Percentiles rank a stretch among this genome's conserved stretches.
Evolutionary conservation across 352 stramenopile genomes (phyloP).

Genomic region (Globisporangium cylindrosporum): DNA sequence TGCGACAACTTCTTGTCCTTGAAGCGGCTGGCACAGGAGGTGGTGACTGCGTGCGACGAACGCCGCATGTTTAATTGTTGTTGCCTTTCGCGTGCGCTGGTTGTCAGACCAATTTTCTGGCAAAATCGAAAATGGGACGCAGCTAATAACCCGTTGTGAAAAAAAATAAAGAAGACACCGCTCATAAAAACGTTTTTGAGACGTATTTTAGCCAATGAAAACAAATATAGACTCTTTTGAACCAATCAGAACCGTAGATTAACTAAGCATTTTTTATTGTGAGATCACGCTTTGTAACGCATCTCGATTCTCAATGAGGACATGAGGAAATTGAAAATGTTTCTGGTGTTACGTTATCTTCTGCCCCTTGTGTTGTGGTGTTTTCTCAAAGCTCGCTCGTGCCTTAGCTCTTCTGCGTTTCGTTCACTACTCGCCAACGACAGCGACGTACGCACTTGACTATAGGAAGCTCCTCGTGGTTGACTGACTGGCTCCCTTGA

Average conservation of each 20-base stretch:
- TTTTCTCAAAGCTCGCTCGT: not conserved
- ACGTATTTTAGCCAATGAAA: constrained; percentile 4
- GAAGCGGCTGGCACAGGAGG: not conserved
- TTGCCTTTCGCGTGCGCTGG: not conserved
- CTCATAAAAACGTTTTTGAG: not conserved
- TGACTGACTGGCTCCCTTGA: not conserved
- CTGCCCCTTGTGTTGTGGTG: not conserved
- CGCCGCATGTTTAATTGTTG: not conserved
- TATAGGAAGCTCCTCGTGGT: not conserved
- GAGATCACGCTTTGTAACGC: too few species aligned
- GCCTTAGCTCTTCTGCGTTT: not conserved
- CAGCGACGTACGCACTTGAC: not conserved
- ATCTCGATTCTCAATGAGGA: too few species aligned
- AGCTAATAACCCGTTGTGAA: not conserved
- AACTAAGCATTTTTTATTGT: too few species aligned
- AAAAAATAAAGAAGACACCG: not conserved
- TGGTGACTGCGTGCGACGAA: constrained; percentile 1
- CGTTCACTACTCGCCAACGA: not conserved
- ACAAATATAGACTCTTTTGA: not conserved
- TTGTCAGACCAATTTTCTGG: not conserved
- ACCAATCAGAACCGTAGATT: not conserved
- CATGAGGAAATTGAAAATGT: not conserved
- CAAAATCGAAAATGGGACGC: not conserved
- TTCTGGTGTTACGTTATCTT: not conserved
- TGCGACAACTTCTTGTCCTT: not conserved